Percentiles rank a stretch among this genome's conserved stretches.
These are phyloP conservation scores for Austropuccinia psidii DNA, from an alignment of 1,284 basidiomycete species.

Conservation along the genomic window DNA sequence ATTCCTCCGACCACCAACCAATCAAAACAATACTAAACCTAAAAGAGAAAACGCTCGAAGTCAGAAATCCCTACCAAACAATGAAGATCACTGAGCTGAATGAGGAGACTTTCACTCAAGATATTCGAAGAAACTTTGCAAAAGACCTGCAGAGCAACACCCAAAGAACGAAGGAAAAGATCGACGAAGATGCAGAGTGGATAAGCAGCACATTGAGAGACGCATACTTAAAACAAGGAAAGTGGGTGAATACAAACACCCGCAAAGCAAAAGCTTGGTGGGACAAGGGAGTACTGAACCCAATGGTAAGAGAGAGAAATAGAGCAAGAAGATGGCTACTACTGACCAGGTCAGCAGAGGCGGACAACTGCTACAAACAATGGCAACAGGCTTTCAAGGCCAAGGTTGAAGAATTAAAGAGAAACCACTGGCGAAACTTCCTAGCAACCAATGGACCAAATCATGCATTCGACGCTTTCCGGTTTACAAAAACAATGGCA, in stretches of 20 bases:
- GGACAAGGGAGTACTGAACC: background rate
- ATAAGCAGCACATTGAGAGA: no score
- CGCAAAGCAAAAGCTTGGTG: background rate
- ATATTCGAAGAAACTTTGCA: background rate
- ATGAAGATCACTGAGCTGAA: background rate
- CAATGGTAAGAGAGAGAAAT: background rate
- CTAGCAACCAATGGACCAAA: no score
- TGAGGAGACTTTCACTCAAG: background rate
- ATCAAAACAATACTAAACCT: no score
- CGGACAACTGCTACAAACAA: background rate
- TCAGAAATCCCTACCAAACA: background rate
- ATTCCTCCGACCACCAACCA: background rate
- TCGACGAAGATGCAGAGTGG: background rate
- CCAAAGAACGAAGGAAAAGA: background rate
- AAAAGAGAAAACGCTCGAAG: no score
- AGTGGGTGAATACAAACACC: background rate
- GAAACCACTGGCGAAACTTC: background rate
- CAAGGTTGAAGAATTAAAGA: background rate
- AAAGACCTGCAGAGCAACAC: background rate
- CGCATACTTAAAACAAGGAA: no score
- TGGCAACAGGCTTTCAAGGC: background rate
- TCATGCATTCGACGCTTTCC: no score
- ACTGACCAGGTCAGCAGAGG: background rate
- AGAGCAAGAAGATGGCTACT: constrained; percentile 4
- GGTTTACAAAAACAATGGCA: no score